Conservation (phyloP, 495 filamentous ascomycete genomes). For the Trichoderma reesei region DNA sequence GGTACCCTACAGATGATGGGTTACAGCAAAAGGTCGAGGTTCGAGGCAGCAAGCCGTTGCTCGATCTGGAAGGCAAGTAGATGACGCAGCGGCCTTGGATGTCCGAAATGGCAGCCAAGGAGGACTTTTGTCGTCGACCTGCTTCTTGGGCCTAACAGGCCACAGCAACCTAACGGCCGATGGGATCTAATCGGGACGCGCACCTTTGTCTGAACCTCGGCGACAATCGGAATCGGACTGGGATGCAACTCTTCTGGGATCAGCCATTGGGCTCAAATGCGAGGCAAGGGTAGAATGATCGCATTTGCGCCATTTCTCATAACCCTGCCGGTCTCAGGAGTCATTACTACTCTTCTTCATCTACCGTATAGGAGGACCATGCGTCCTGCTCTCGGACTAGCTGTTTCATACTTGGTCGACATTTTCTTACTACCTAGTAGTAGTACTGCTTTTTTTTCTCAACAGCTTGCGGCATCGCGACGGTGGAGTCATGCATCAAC, state of each 20-base stretch:
- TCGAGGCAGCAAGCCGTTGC: not conserved
- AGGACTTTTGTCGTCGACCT: not conserved
- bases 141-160: not conserved
- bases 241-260: not conserved
- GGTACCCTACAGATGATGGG: too few species aligned
- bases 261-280: not conserved
- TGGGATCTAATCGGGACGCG: not conserved
- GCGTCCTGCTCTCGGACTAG: not conserved
- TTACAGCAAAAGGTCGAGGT: not conserved
- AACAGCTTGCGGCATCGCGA: not conserved
- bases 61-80: not conserved
- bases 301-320: not conserved
- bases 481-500: not conserved
- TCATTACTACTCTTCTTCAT: not conserved
- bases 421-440: too few species aligned
- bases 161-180: too few species aligned
- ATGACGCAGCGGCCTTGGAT: not conserved
- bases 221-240: not conserved
- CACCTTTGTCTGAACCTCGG: not conserved
- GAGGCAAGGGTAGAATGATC: not conserved
- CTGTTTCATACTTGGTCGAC: not conserved
- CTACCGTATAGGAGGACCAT: not conserved
- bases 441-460: not conserved
- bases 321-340: not conserved
- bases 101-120: slow-evolving; percentile 2